These are phyloP conservation scores for Adansonia rubrostipa DNA, from an alignment of 441 rosid genomes.

Conservation along the genomic window DNA sequence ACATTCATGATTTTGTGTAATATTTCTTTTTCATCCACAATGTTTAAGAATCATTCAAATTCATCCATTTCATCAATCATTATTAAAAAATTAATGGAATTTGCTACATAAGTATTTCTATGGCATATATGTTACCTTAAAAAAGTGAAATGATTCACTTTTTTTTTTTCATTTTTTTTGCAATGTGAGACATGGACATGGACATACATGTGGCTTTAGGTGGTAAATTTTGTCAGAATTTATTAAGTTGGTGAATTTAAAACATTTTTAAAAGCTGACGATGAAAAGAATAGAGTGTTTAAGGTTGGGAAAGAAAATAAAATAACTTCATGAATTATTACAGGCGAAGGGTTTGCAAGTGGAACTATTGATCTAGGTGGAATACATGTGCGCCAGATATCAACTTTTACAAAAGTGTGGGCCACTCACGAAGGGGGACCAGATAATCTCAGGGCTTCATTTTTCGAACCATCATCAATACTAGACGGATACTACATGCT, in stretches of 20 bases:
- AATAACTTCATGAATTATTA: neutral
- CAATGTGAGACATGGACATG: no score
- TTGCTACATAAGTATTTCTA: no score
- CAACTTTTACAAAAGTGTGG: conserved; percentile 74
- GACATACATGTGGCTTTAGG: neutral
- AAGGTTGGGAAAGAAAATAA: no score
- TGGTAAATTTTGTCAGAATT: neutral
- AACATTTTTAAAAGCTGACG: no score
- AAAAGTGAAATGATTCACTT: no score
- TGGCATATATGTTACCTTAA: no score
- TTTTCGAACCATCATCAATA: conserved; percentile 66
- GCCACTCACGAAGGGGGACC: conserved; percentile 71
- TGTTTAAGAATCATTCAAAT: neutral
- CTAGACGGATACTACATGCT: conserved; percentile 62
- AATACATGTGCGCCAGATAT: conserved; percentile 49
- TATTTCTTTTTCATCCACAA: neutral
- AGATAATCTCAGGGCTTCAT: conserved; percentile 71
- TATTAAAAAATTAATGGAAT: no score
- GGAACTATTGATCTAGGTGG: conserved; percentile 77
- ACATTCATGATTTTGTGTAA: no score
- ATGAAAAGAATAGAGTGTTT: no score
- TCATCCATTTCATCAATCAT: neutral
- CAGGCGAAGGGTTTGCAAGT: conserved; percentile 70
- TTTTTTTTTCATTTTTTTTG: no score
- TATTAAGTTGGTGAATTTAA: neutral